phyloP scores from a whole-genome alignment of 441 rosid genomes.

The Euphorbia corollata region DNA sequence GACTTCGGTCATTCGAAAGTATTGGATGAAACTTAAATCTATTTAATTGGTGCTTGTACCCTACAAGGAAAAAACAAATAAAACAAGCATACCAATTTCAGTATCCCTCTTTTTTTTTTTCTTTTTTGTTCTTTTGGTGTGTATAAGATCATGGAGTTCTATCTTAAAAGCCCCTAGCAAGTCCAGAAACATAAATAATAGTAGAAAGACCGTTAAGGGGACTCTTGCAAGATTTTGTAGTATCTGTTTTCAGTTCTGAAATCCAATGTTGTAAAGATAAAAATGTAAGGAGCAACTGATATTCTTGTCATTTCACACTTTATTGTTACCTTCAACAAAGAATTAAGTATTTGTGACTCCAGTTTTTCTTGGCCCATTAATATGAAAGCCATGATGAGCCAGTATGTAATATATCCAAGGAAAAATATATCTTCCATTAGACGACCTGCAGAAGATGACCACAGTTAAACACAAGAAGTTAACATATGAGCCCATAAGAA shows the following conservation, averaged over 20 bases:
- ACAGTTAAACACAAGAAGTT: slow-evolving; percentile 12
- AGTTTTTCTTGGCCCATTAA: slow-evolving; percentile 45
- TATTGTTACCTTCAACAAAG: slow-evolving; percentile 51
- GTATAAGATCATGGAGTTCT: background rate
- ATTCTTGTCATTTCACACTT: background rate
- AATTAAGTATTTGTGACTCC: slow-evolving; percentile 37
- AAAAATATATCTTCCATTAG: slow-evolving; percentile 44
- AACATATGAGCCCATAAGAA: background rate
- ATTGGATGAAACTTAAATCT: too few relatives aligned
- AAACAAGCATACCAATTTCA: background rate
- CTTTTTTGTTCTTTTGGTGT: background rate
- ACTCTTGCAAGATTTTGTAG: background rate
- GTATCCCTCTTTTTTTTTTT: background rate
- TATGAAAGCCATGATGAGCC: slow-evolving; percentile 54
- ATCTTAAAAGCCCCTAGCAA: background rate
- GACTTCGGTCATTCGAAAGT: too few relatives aligned
- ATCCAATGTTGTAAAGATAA: background rate
- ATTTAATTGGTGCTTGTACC: background rate
- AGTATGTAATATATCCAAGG: slow-evolving; percentile 77
- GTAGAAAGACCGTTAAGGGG: background rate
- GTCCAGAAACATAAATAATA: background rate
- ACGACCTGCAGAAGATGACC: slow-evolving; percentile 43
- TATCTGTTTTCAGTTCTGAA: background rate
- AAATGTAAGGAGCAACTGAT: slow-evolving; percentile 10
- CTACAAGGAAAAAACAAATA: background rate